These are phyloP conservation scores for Coelastrella sp. DNA, from an alignment of 139 green algal genomes.

Conservation along the genomic window DNA sequence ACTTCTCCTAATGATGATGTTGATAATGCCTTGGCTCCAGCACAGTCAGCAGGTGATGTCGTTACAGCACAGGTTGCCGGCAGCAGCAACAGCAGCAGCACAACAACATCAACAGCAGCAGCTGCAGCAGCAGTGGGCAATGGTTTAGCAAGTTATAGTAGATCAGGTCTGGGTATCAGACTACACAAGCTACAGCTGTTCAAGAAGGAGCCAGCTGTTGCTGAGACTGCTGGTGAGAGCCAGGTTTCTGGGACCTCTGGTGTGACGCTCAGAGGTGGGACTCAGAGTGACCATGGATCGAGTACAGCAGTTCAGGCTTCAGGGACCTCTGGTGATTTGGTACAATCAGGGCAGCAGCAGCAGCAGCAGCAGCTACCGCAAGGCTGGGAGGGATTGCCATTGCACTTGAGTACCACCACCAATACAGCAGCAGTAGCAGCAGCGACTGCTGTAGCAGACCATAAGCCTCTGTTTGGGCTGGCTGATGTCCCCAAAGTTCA, in stretches of 20 bases:
- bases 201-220: background rate
- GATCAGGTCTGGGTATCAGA: too few species aligned
- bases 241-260: background rate
- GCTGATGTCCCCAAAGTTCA: background rate
- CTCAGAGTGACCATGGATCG: background rate
- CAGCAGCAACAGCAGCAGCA: background rate
- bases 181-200: too few species aligned
- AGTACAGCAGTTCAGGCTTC: background rate
- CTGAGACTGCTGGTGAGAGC: background rate
- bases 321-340: too few species aligned
- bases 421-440: slow-evolving; percentile 14
- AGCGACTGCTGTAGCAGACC: background rate
- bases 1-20: background rate
- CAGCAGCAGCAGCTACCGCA: slow-evolving; percentile 13
- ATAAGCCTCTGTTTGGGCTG: slow-evolving; percentile 16
- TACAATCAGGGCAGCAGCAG: too few species aligned
- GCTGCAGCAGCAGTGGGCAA: background rate
- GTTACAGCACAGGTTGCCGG: background rate
- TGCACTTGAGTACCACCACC: too few species aligned
- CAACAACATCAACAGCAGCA: background rate
- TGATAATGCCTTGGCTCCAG: background rate
- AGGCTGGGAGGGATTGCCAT: too few species aligned
- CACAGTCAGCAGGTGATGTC: background rate
- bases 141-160: background rate
- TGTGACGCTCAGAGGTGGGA: background rate